Percentiles rank a stretch among this genome's conserved stretches.
Evolutionary conservation across 2,329 filamentous ascomycete genomes (phyloP).

Genomic region (Fusarium verrucosum): DNA sequence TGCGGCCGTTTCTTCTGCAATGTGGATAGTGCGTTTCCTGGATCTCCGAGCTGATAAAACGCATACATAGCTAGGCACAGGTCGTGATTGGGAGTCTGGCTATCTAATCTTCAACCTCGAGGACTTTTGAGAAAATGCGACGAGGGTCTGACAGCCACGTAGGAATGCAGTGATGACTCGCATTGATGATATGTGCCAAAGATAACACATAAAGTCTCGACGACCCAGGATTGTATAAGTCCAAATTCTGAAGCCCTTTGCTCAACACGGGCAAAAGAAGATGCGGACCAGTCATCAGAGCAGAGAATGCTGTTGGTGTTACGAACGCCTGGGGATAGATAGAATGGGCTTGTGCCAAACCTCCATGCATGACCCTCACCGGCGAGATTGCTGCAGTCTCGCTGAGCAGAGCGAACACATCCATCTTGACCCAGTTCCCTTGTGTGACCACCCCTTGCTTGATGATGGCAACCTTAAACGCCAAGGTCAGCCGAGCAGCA

Average conservation of each 20-base stretch:
- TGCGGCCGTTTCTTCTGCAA: constrained; percentile 35
- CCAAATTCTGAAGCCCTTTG: background rate
- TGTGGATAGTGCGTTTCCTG: constrained; percentile 36
- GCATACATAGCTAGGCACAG: constrained; percentile 22
- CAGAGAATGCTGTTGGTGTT: background rate
- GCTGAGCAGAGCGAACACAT: background rate
- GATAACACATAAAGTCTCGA: constrained; percentile 17
- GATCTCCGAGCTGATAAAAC: constrained; percentile 39
- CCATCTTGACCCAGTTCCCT: background rate
- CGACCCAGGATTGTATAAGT: background rate
- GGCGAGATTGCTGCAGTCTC: constrained; percentile 3
- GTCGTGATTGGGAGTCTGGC: constrained; percentile 40
- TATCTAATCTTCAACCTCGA: constrained; percentile 43
- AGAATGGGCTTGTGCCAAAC: background rate
- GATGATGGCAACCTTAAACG: constrained; percentile 10
- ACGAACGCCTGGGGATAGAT: background rate
- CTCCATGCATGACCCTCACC: background rate
- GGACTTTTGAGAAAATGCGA: constrained; percentile 25
- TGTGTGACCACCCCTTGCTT: constrained; percentile 4
- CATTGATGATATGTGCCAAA: constrained; percentile 16
- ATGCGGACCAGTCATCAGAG: background rate
- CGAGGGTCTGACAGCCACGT: constrained; percentile 32
- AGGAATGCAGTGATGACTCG: constrained; percentile 27
- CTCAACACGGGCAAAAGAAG: background rate
- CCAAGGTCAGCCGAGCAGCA: constrained; percentile 22